Evolutionary conservation across 805 yeast species (phyloP), one percentile per base, ranked within the genome.

Genomic region (Barnettozyma salicaria): DNA sequence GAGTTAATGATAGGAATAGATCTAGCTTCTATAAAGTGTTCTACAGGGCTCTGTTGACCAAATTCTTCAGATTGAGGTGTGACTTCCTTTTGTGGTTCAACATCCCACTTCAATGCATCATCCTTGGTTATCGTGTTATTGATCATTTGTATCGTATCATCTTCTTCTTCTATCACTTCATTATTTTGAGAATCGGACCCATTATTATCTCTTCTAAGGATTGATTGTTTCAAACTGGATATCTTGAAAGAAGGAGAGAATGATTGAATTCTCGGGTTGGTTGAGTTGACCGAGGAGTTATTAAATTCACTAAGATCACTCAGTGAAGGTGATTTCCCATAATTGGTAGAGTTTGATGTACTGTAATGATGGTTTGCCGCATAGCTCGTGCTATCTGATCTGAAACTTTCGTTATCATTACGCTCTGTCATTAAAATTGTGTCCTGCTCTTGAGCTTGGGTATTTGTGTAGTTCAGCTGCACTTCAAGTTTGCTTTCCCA

Each of bases 271-370:
- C 40, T 34, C n/a, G n/a, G n/a, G 23, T 39, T 34, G 22, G 33
- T 17, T 17, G 30, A 46, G 39, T 39, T 40, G 31, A 18, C 43
- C 32, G 34, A 36, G 25, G 32, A 49, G 20, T 14, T 34, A 12
- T 44, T 48, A 16, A 48, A 41, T 16, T 53, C 56, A 25, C 56
- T 53, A n/a, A 54, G 27, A 28, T 54, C 59, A 14, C 56, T 50
- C 7, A 54, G 19, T 4, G 52, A 38, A 13, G 59, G 58, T 0
- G 55, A 48, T 30, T 52, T 53, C 5, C 58, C 57, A 32, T 46
- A 52, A 29, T 45, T 45, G 3, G 58, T 50, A 0, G 59, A 53
- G 26, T 48, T 50, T 1, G 59, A 54, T 1, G 58, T 47, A n/a
- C 56, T 50, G 29, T 54, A 54, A n/a, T 44, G 48, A 32, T 37